Evolutionary conservation across 495 filamentous ascomycete genomes (phyloP).

Genomic region (Massariosphaeria phaeospora): DNA sequence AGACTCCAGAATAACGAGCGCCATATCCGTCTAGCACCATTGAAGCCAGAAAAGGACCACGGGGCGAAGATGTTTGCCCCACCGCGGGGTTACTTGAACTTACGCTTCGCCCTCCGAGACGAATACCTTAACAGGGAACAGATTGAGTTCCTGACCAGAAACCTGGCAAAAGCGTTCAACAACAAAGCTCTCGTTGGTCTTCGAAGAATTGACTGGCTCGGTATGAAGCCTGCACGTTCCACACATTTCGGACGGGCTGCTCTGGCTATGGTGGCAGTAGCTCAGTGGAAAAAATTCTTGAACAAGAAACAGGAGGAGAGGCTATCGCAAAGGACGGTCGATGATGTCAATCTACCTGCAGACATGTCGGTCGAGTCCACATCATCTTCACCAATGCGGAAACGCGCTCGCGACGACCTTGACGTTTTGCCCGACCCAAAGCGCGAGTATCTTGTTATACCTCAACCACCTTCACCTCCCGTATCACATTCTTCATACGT

Average conservation of each 20-base stretch:
- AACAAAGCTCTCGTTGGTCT: slow-evolving; percentile 20
- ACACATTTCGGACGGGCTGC: slow-evolving; percentile 26
- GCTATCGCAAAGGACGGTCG: background rate
- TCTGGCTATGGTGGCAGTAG: slow-evolving; percentile 16
- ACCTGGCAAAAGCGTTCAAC: slow-evolving; percentile 21
- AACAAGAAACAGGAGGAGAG: slow-evolving; percentile 7
- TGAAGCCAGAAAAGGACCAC: slow-evolving; percentile 12
- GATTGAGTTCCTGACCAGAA: slow-evolving; percentile 17
- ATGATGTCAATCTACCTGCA: slow-evolving; percentile 6
- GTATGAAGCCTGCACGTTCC: slow-evolving; percentile 19
- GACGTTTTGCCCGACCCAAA: slow-evolving; percentile 11
- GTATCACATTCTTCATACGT: slow-evolving; percentile 10
- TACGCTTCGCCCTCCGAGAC: slow-evolving; percentile 23
- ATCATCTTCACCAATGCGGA: slow-evolving; percentile 14
- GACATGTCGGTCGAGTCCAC: background rate
- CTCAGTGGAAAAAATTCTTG: slow-evolving; percentile 24
- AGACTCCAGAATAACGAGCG: slow-evolving; percentile 20
- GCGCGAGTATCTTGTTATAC: slow-evolving; percentile 3
- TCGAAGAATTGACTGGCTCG: slow-evolving; percentile 28
- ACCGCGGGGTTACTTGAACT: slow-evolving; percentile 20
- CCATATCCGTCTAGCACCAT: slow-evolving; percentile 23
- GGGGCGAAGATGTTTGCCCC: background rate
- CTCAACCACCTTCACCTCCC: slow-evolving; percentile 17
- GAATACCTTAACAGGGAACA: slow-evolving; percentile 19
- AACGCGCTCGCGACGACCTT: slow-evolving; percentile 8